phyloP scores from a whole-genome alignment of 2,329 filamentous ascomycete genomes.

The Trichoderma hamatum region DNA sequence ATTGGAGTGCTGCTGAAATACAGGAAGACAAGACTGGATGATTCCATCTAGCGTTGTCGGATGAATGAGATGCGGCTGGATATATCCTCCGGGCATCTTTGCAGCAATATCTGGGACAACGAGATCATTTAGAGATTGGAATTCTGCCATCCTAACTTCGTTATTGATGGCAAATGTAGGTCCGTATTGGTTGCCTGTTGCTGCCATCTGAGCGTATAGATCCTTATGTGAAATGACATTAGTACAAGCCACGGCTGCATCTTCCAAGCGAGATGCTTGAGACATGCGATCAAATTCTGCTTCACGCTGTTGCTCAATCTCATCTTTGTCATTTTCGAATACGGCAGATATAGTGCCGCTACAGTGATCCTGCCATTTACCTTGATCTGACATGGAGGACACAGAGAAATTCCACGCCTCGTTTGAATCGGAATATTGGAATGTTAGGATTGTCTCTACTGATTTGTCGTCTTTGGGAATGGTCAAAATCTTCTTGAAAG shows the following conservation, averaged over 20 bases:
- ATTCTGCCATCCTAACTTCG: background rate
- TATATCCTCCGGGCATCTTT: slow-evolving; percentile 56
- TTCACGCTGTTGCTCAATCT: background rate
- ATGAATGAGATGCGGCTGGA: slow-evolving; percentile 58
- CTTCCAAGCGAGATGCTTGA: background rate
- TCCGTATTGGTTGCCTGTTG: slow-evolving; percentile 1
- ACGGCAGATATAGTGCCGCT: background rate
- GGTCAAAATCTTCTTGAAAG: slow-evolving; percentile 6
- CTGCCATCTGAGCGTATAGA: slow-evolving; percentile 3
- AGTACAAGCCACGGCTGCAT: background rate
- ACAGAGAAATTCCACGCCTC: background rate
- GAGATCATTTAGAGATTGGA: slow-evolving; percentile 40
- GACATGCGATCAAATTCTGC: background rate
- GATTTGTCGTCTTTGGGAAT: slow-evolving; percentile 1
- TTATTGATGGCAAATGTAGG: slow-evolving; percentile 5
- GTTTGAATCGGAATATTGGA: background rate
- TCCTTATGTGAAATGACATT: background rate
- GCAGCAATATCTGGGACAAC: slow-evolving; percentile 52
- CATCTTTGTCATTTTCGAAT: background rate
- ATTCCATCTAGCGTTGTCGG: slow-evolving; percentile 60
- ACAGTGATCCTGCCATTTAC: slow-evolving; percentile 18
- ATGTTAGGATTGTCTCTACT: slow-evolving; percentile 1
- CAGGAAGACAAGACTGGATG: slow-evolving; percentile 55
- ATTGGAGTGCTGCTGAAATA: slow-evolving; percentile 32
- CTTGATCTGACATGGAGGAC: slow-evolving; percentile 8